Base-by-base conservation (phyloP, 2,329 filamentous ascomycete species). In the Nothopassalora personata region DNA sequence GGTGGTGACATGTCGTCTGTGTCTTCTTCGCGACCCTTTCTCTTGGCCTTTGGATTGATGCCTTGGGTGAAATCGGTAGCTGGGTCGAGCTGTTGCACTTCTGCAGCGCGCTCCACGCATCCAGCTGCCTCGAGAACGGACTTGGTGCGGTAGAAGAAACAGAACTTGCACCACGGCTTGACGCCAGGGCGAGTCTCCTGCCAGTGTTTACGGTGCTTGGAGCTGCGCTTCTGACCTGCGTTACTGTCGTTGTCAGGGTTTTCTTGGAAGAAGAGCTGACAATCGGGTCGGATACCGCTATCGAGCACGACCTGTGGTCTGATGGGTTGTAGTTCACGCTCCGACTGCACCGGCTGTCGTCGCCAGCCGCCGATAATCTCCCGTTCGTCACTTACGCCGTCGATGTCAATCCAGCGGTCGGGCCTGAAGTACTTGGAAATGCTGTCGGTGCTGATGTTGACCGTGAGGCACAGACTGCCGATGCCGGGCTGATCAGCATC, bases 101-200 rank as follows among this genome's bases (percentile, higher is more conserved):
- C 36, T 28, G 56, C 59, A 11, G 51, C 33, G 7, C 59, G 53
- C 43, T 52, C 39, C 3, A 63, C 23, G 56, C 65, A 69, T 1
- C 63, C 64, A 8, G 66, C 64, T 19, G 31, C 31, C n/a, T 65
- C 56, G 48, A 71, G 68, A 11, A 61, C 58, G 28, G 61, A 60
- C 51, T 68, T 55, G 36, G 57, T 69, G 7, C 76, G 71, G 60
- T 77, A 78, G 62, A 76, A 73, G 61, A 77, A 78, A 18, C 74
- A 69, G 52, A 77, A 73, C 10, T 72, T 71, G 1, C 70, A 73
- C 74, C 75, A 77, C 5, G 75, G 70, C 49, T 70, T 64, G 15
- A 57, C 61, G 1, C 75, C 75, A 23, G 71, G 72, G 1, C 73
- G 70, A 34, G 60, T 62, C 10, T 60, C 52, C 13, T 56, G 57